Evolutionary conservation across 371 early-diverging fungal genomes (phyloP).

Genomic region (Rhizomucor pusillus): DNA sequence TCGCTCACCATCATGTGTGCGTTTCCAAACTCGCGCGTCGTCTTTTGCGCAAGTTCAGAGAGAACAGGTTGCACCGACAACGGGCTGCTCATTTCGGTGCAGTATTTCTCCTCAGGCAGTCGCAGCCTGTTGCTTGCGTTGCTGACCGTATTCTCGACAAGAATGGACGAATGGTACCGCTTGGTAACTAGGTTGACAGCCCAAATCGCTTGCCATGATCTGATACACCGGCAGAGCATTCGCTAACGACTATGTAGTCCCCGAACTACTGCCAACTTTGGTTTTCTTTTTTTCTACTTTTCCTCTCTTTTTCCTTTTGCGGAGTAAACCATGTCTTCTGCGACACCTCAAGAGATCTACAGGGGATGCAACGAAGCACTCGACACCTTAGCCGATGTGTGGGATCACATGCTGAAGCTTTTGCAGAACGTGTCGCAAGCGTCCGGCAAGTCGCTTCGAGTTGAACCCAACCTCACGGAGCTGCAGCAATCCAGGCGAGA

Average conservation of each 20-base stretch:
- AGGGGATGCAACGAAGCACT: constrained; percentile 27
- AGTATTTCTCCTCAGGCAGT: constrained; percentile 23
- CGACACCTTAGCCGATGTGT: constrained; percentile 28
- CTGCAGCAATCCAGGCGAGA: constrained; percentile 34
- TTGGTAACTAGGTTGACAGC: not conserved
- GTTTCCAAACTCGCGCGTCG: constrained; percentile 22
- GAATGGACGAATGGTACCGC: constrained; percentile 18
- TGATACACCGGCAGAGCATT: not conserved
- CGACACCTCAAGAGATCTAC: constrained; percentile 14
- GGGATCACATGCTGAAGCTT: constrained; percentile 34
- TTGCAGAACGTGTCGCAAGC: constrained; percentile 31
- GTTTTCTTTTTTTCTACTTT: too few species aligned
- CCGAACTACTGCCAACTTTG: not conserved
- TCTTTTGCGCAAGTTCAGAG: constrained; percentile 14
- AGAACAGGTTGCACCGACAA: constrained; percentile 6
- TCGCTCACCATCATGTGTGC: constrained; percentile 44
- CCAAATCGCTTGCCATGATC: too few species aligned
- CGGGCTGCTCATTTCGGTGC: constrained; percentile 17
- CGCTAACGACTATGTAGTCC: not conserved
- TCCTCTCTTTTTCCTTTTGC: not conserved
- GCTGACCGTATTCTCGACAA: constrained; percentile 5
- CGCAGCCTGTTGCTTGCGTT: constrained; percentile 19
- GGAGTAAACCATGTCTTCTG: not conserved
- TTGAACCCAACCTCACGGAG: constrained; percentile 32
- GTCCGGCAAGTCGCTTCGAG: constrained; percentile 31